Evolutionary conservation across 495 filamentous ascomycete species (phyloP), one percentile per base, ranked within the genome.

Genomic region (Rhypophila decipiens): DNA sequence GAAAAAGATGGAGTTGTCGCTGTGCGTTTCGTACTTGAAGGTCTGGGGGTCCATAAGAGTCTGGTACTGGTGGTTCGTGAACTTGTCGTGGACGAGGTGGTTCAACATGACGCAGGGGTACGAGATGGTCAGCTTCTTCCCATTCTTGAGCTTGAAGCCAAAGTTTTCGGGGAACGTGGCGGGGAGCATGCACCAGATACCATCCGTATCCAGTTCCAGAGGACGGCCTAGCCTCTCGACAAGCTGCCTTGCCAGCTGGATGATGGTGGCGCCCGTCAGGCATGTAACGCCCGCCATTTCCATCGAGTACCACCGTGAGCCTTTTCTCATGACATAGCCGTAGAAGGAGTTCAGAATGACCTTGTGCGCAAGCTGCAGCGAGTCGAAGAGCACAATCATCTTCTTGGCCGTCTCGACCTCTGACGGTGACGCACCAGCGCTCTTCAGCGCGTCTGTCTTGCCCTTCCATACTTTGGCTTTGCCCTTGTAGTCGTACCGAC

Each of bases 81-180:
- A 99, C 53, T 82, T 85, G 20, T 69, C 89, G 56, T 99, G 93
- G 12, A 99, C 94, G 2, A 97, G 82, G 61, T 97, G 94, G 66
- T 99, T 99, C 63, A 99, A 77, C 93, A 99, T 99, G 53, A 96
- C 90, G 68, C 93, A 99, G 29, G 93, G 93, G 57, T 97, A 99
- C 0, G 94, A 97, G 45, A 99, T 90, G 13, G 86, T 73, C 46
- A 96, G 60, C 59, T 96, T 97, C 75, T 96, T 97, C 46, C 93
- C 94, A 57, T 90, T 93, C 61, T 90, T 90, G 43, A 97, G 65
- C 42, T 82, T 90, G 73, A 99, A 99, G 7, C 84, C 78, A 63
- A 96, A 95, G 64, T 99, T 96, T 58, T 99, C 93, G 0, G 93
- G 93, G 58, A 99, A 99, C 0, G 88, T 90, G 2, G 88, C 93